Evolutionary conservation across 768 basidiomycete genomes (phyloP).

Genomic region (Brasilioporus rufonigricans): DNA sequence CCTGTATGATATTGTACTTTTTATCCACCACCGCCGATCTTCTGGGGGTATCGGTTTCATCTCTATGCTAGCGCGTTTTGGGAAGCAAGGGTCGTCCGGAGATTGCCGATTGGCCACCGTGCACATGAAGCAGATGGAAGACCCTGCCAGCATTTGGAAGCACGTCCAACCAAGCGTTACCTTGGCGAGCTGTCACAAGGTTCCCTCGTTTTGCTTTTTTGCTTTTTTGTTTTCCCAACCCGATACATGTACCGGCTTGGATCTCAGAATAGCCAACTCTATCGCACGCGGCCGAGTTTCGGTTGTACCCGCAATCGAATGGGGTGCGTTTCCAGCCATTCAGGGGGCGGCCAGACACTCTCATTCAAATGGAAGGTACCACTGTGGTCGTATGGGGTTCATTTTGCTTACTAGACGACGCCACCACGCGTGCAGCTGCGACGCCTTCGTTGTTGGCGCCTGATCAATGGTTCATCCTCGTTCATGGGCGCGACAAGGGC

Average conservation of each 20-base stretch:
- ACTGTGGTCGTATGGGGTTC: background rate
- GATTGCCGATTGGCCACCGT: conserved; percentile 3
- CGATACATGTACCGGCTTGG: background rate
- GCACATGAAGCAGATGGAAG: conserved; percentile 4
- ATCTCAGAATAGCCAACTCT: conserved; percentile 13
- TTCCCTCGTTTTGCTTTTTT: background rate
- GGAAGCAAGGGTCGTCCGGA: background rate
- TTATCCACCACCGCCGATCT: conserved; percentile 2
- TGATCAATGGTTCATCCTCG: conserved; percentile 2
- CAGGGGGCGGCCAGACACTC: background rate
- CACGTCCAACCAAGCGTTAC: background rate
- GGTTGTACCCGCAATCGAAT: background rate
- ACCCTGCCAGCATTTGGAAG: background rate
- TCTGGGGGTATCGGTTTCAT: background rate
- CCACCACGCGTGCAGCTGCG: background rate
- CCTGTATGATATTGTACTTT: conserved; percentile 12
- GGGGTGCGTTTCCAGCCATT: background rate
- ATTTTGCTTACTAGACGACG: background rate
- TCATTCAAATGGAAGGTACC: background rate
- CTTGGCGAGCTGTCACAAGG: background rate
- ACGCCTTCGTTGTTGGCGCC: conserved; percentile 1
- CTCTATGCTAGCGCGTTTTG: background rate
- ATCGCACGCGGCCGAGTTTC: conserved; percentile 10
- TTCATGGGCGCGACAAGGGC: conserved; percentile 1
- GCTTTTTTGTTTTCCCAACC: background rate